Conservation (phyloP, 768 basidiomycete genomes). For the Russula sp. region DNA sequence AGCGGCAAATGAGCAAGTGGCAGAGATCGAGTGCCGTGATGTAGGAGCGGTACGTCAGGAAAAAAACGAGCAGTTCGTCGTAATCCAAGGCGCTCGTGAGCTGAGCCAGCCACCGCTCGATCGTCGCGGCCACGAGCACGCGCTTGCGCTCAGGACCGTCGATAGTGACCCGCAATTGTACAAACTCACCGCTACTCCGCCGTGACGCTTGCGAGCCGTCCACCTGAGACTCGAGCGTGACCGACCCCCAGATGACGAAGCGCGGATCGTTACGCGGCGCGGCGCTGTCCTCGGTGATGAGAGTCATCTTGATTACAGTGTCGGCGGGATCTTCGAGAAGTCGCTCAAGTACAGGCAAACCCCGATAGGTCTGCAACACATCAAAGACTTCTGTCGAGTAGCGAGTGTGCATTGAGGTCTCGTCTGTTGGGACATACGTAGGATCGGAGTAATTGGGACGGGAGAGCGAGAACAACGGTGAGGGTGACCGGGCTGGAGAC, state of each 20-base stretch:
- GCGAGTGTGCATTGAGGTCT: constrained; percentile 50
- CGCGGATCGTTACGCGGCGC: constrained; percentile 83
- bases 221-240: constrained; percentile 30
- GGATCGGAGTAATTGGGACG: constrained; percentile 24
- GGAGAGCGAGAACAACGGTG: constrained; percentile 12
- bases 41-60: constrained; percentile 88
- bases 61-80: constrained; percentile 83
- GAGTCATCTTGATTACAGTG: constrained; percentile 66
- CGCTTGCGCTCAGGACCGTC: constrained; percentile 36
- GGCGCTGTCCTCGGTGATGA: constrained; percentile 58
- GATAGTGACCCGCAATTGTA: constrained; percentile 6
- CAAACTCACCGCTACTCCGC: constrained; percentile 19
- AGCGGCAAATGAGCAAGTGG: constrained; percentile 76
- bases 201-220: constrained; percentile 24
- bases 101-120: constrained; percentile 91
- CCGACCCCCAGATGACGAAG: constrained; percentile 86
- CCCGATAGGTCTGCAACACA: constrained; percentile 72
- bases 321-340: constrained; percentile 50
- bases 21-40: constrained; percentile 73
- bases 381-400: constrained; percentile 77
- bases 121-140: constrained; percentile 81
- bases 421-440: constrained; percentile 36
- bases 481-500: constrained; percentile 17
- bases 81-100: constrained; percentile 82
- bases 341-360: constrained; percentile 66